Evolutionary conservation across 2,329 filamentous ascomycete species (phyloP).

Genomic region (Sarocladium brachiariae): DNA sequence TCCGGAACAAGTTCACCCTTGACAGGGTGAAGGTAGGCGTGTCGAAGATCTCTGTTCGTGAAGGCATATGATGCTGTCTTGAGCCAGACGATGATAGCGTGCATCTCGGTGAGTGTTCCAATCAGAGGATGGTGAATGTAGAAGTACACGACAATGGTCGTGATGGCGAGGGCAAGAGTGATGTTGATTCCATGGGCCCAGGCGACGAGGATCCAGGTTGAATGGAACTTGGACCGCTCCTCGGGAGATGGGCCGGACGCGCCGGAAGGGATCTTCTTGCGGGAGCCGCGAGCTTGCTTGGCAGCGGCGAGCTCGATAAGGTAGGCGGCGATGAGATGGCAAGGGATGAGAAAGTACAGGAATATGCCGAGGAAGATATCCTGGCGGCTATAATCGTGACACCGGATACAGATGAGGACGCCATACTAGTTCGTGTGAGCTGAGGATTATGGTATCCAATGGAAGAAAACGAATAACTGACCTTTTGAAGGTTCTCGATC

Average conservation of each 20-base stretch:
- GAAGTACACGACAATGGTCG: constrained; percentile 82
- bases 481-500: constrained; percentile 96
- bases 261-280: constrained; percentile 47
- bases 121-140: constrained; percentile 89
- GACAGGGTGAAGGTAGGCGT: constrained; percentile 76
- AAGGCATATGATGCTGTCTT: constrained; percentile 95
- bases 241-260: constrained; percentile 44
- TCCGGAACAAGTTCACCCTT: constrained; percentile 67
- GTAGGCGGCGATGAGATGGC: constrained; percentile 85
- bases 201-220: constrained; percentile 74
- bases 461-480: constrained; percentile 25
- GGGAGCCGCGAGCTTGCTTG: constrained; percentile 63
- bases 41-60: constrained; percentile 90
- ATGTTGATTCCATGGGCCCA: constrained; percentile 79
- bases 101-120: constrained; percentile 81
- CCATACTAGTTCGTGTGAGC: constrained; percentile 59
- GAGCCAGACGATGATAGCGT: constrained; percentile 91
- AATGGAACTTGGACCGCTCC: constrained; percentile 59
- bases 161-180: constrained; percentile 70
- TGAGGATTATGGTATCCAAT: not conserved
- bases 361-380: constrained; percentile 70
- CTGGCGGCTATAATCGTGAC: constrained; percentile 76
- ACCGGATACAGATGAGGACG: constrained; percentile 83
- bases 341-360: constrained; percentile 82
- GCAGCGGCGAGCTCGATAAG: constrained; percentile 82